A percentile compares a stretch with the other conserved stretches of the same genome.
These are phyloP conservation scores for Zoysia matrella DNA, from an alignment of 202 grass and related monocot genomes.

Conservation along the genomic window DNA sequence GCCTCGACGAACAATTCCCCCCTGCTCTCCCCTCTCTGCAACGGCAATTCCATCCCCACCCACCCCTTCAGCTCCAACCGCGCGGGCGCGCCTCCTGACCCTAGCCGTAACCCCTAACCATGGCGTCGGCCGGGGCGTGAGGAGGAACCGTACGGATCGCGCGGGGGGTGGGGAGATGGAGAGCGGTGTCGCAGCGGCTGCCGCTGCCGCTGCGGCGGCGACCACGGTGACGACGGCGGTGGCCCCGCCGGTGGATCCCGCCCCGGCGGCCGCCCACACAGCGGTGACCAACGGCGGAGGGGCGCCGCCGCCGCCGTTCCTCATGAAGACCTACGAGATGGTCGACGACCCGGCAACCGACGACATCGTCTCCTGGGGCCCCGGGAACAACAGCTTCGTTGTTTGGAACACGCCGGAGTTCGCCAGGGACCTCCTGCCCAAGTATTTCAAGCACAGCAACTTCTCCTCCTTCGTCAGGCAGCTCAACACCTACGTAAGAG, in stretches of 20 bases:
- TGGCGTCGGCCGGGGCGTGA: background rate
- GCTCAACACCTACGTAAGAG: slow-evolving; percentile 87
- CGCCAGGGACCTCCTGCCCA: slow-evolving; percentile 89
- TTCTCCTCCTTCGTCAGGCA: slow-evolving; percentile 95
- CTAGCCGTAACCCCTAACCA: background rate
- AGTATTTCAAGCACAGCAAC: slow-evolving; percentile 99
- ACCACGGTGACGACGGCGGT: background rate
- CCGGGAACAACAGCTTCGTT: slow-evolving; percentile 89
- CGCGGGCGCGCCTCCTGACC: no score
- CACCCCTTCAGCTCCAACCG: no score
- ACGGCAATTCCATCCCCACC: no score
- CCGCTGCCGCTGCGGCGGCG: slow-evolving; percentile 16
- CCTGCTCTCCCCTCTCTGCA: no score
- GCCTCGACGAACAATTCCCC: no score
- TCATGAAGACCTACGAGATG: slow-evolving; percentile 94
- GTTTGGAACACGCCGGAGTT: slow-evolving; percentile 93
- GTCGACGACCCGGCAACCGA: slow-evolving; percentile 86
- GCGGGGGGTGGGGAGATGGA: slow-evolving; percentile 24
- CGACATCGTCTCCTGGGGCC: slow-evolving; percentile 77
- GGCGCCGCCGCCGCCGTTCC: slow-evolving; percentile 70
- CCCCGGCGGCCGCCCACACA: slow-evolving; percentile 14
- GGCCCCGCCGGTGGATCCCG: slow-evolving; percentile 1
- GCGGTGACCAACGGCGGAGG: background rate
- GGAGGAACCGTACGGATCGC: slow-evolving; percentile 25
- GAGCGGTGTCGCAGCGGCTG: background rate